Base-by-base conservation (phyloP, 2,329 filamentous ascomycete species). In the Fusarium newnesense region DNA sequence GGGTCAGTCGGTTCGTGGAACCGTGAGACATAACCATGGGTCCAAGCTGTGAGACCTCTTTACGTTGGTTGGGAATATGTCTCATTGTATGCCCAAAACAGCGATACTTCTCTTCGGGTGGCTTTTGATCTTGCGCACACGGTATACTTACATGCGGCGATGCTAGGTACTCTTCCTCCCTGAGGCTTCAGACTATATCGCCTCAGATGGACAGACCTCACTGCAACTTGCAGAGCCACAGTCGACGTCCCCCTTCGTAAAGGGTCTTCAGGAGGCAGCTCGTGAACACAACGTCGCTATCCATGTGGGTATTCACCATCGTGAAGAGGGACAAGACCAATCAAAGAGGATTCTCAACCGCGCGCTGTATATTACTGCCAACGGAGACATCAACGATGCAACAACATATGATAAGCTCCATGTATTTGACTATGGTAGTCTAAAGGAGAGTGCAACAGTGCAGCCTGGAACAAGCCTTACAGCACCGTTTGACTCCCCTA, bases 181-280 rank as follows among this genome's bases (percentile, higher is more conserved):
- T 18, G 96, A 98, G 87, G 96, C 96, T 30, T 90, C 90, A 64
- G 95, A 97, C 84, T 98, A 97, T 85, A 95, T 98, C 77, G 92
- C 90, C 26, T 85, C 88, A 4, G 91, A 90, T 2, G 86, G 91
- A 5, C 81, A 88, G 16, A 91, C 95, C 76, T 93, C 92, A 0
- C 83, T 95, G 13, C 86, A 89, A 9, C 90, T 98, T 15, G 94
- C 90, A 72, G 88, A 88, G 65, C 87, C 94, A 6, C 88, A 92
- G 43, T 80, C 87, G 5, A 84, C 86, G 28, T 94, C 91, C 18
- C 87, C 89, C 34, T 98, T 98, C 80, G 92, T 98, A 18, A 84
- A 87, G 0, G 95, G 95, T 8, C 88, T 98, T 4, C 91, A 90
- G 69, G 83, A 88, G 28, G 90, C 91, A 26, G 95, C 95, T 3